Evolutionary conservation across 441 rosid species (phyloP).

Genomic region (Capsella rubella): DNA sequence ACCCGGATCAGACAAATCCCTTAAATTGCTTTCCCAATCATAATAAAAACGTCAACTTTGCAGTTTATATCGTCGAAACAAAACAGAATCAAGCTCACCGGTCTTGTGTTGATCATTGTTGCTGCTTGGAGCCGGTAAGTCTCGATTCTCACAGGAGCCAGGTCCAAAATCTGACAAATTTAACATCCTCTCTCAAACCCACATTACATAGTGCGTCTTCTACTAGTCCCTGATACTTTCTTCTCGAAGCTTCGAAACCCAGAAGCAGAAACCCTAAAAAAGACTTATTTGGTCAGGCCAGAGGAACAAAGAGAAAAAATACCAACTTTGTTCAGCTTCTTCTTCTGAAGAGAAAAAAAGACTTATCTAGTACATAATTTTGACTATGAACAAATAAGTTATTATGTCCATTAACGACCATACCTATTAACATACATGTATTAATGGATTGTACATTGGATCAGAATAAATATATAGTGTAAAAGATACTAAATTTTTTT

Average conservation of each 20-base stretch:
- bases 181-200: background rate
- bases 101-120: background rate
- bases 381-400: no score
- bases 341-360: no score
- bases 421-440: no score
- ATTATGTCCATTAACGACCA: no score
- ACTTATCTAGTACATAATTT: no score
- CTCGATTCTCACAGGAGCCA: background rate
- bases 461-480: no score
- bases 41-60: background rate
- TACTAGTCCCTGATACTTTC: background rate
- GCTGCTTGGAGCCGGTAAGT: background rate
- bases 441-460: no score
- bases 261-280: background rate
- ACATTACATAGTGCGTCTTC: background rate
- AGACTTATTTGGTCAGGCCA: no score
- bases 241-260: background rate
- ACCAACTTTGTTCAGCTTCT: no score
- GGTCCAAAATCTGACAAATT: conserved; percentile 5
- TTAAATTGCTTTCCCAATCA: background rate
- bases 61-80: background rate
- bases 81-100: background rate
- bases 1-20: background rate
- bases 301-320: no score
- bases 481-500: no score